A percentile compares a stretch with the other conserved stretches of the same genome.
Evolutionary conservation across 352 stramenopile species (phyloP).

Genomic region (Phytopythium kandeliae): DNA sequence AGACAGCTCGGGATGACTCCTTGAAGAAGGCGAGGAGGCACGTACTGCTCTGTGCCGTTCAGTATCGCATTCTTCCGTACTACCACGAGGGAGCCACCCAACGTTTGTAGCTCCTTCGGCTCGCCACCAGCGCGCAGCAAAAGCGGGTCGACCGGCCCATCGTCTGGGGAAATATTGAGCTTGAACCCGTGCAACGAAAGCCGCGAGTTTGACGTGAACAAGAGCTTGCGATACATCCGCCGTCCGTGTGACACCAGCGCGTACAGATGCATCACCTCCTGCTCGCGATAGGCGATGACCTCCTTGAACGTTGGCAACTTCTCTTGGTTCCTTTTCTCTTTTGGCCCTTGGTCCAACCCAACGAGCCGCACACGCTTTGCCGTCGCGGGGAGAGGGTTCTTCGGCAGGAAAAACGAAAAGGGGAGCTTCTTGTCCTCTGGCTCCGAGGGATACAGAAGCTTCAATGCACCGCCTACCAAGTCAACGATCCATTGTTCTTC

Average conservation of each 20-base stretch:
- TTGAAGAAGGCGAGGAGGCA: slow-evolving; percentile 91
- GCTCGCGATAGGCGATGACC: slow-evolving; percentile 91
- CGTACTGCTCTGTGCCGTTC: slow-evolving; percentile 78
- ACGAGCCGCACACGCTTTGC: slow-evolving; percentile 52
- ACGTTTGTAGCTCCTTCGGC: slow-evolving; percentile 47
- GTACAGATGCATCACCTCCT: slow-evolving; percentile 95
- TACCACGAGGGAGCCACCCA: slow-evolving; percentile 89
- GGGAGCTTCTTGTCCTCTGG: slow-evolving; percentile 78
- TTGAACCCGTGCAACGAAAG: slow-evolving; percentile 92
- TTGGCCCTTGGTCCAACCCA: slow-evolving; percentile 57
- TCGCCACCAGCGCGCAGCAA: slow-evolving; percentile 64
- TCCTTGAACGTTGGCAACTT: slow-evolving; percentile 95
- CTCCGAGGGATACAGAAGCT: slow-evolving; percentile 64
- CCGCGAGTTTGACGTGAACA: slow-evolving; percentile 96
- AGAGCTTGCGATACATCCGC: slow-evolving; percentile 93
- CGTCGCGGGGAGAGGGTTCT: slow-evolving; percentile 34
- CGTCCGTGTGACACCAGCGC: slow-evolving; percentile 96
- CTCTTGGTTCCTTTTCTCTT: slow-evolving; percentile 71
- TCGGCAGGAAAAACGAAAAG: slow-evolving; percentile 69
- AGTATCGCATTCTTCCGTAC: slow-evolving; percentile 60
- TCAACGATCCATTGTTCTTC: slow-evolving; percentile 75
- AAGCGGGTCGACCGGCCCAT: slow-evolving; percentile 51
- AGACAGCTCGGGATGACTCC: slow-evolving; percentile 93
- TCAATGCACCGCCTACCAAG: slow-evolving; percentile 51
- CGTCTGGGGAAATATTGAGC: slow-evolving; percentile 51